These are phyloP conservation scores for Russula sp. DNA, from an alignment of 768 basidiomycete genomes.

Conservation along the genomic window DNA sequence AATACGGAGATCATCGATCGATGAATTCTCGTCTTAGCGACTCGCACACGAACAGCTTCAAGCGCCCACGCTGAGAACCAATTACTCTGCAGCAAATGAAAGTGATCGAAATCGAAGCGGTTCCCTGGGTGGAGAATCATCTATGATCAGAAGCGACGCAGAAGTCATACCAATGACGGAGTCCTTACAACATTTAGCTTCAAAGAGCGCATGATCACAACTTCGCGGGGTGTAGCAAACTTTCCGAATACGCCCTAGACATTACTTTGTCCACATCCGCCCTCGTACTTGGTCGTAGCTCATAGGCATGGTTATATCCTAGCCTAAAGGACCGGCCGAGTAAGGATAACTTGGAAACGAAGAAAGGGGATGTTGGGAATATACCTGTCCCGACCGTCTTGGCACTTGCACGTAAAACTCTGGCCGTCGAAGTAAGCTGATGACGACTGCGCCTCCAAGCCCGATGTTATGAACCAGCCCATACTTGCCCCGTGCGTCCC, in stretches of 20 bases:
- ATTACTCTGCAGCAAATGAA: no score
- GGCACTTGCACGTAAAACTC: slow-evolving; percentile 67
- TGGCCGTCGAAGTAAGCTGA: slow-evolving; percentile 71
- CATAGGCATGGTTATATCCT: slow-evolving; percentile 77
- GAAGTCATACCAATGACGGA: no score
- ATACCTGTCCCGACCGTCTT: slow-evolving; percentile 65
- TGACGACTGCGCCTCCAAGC: slow-evolving; percentile 75
- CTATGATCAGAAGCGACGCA: no score
- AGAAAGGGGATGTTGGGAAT: background rate
- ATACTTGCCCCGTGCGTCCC: slow-evolving; percentile 70
- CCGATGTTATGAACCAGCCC: slow-evolving; percentile 84
- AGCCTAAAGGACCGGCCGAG: slow-evolving; percentile 39
- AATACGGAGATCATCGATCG: no score
- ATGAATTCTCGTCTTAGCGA: no score
- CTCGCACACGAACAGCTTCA: no score
- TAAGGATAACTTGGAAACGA: background rate
- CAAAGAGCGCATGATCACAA: slow-evolving; percentile 33
- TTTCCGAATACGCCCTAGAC: slow-evolving; percentile 56
- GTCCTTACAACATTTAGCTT: no score
- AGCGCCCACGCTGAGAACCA: no score
- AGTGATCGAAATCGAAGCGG: no score
- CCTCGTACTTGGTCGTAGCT: slow-evolving; percentile 58
- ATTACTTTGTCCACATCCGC: slow-evolving; percentile 74
- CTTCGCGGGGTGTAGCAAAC: slow-evolving; percentile 42
- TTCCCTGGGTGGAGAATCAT: no score